These are phyloP conservation scores for Mortierella sp. DNA, from an alignment of 371 early-diverging fungal species.

Conservation along the genomic window DNA sequence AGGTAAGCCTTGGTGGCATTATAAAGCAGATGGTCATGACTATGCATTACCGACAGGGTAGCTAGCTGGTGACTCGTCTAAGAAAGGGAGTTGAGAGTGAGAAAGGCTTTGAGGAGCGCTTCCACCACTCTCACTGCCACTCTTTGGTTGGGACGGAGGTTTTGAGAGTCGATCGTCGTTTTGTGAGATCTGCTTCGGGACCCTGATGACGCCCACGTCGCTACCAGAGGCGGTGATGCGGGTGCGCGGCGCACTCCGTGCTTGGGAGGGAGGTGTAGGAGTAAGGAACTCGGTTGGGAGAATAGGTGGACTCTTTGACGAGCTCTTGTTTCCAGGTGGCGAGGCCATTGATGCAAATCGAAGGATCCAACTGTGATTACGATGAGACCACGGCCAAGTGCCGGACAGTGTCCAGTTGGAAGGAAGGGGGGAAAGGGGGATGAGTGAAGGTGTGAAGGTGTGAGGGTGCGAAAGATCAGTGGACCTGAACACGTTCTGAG, in stretches of 20 bases:
- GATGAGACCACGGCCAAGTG: too few species aligned
- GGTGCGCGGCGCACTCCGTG: not conserved
- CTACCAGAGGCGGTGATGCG: not conserved
- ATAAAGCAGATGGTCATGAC: not conserved
- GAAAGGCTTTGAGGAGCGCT: constrained; percentile 11
- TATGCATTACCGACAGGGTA: constrained; percentile 11
- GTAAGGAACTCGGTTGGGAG: constrained; percentile 14
- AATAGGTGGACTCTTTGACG: constrained; percentile 28
- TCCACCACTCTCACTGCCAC: constrained; percentile 23
- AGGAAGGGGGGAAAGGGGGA: too few species aligned
- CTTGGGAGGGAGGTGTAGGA: constrained; percentile 5
- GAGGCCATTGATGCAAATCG: constrained; percentile 14
- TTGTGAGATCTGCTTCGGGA: constrained; percentile 27
- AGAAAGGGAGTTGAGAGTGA: constrained; percentile 11
- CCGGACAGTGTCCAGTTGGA: too few species aligned
- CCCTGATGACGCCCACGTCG: constrained; percentile 31
- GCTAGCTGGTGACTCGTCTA: constrained; percentile 33
- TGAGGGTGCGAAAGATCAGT: too few species aligned
- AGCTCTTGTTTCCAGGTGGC: constrained; percentile 12
- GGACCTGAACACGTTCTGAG: too few species aligned
- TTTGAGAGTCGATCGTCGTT: constrained; percentile 39
- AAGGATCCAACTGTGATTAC: too few species aligned
- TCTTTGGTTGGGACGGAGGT: constrained; percentile 1
- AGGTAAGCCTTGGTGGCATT: not conserved
- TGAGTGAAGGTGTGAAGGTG: too few species aligned